These are phyloP conservation scores for Vinca minor DNA, from an alignment of 257 asterid species.

Conservation along the genomic window DNA sequence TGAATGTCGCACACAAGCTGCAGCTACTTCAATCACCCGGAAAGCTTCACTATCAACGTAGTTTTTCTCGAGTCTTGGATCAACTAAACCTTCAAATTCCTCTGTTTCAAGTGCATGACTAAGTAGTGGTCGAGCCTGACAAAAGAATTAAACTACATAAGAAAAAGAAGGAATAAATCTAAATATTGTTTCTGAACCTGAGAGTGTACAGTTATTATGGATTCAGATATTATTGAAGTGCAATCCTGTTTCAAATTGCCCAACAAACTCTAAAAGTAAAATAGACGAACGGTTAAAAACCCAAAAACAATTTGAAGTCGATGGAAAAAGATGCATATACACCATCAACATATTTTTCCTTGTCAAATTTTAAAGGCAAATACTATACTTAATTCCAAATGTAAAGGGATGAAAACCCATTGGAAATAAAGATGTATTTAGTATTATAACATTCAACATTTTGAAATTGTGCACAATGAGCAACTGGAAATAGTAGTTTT, in stretches of 20 bases:
- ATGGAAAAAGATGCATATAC: neutral
- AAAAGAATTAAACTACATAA: conserved; percentile 13
- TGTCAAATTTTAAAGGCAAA: too few species aligned
- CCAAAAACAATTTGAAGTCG: too few species aligned
- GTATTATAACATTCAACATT: too few species aligned
- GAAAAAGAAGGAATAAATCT: neutral
- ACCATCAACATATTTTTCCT: too few species aligned
- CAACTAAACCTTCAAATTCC: conserved; percentile 56
- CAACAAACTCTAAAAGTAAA: neutral
- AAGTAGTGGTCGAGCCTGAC: conserved; percentile 86
- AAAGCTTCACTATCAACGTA: conserved; percentile 57
- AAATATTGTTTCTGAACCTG: neutral
- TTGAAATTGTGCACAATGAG: too few species aligned
- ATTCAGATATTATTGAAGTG: neutral
- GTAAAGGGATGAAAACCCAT: too few species aligned
- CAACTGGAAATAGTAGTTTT: too few species aligned
- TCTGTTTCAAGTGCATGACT: conserved; percentile 52
- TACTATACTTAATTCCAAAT: neutral
- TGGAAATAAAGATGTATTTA: too few species aligned
- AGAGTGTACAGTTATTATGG: neutral
- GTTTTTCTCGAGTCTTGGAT: conserved; percentile 62
- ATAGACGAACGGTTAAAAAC: too few species aligned
- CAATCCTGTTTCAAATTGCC: neutral
- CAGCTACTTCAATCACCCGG: conserved; percentile 71
- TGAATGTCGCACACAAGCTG: conserved; percentile 94